Conservation (phyloP, 495 filamentous ascomycete genomes). For the Lasiosphaeria miniovina region DNA sequence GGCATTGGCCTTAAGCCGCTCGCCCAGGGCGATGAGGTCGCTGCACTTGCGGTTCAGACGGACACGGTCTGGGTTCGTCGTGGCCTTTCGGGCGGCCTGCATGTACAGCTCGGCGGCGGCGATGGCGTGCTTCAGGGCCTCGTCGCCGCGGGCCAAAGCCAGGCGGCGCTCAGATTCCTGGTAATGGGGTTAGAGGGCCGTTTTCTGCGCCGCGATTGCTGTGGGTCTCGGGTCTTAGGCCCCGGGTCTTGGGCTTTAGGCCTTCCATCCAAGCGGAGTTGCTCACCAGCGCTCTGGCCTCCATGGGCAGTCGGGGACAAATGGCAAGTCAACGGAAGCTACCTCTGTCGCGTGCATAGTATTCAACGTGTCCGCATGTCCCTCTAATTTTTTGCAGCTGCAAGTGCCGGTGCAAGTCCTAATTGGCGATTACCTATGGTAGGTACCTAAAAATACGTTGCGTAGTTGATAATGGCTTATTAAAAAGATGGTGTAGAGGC, state of each 20-base stretch:
- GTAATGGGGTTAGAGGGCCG: constrained; percentile 17
- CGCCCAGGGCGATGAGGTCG: constrained; percentile 63
- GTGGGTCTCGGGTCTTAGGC: too few species aligned
- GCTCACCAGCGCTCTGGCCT: constrained; percentile 41
- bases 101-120: constrained; percentile 74
- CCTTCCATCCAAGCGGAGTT: neutral
- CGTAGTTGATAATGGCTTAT: too few species aligned
- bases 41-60: constrained; percentile 63
- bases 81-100: constrained; percentile 59
- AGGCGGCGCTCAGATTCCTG: constrained; percentile 63
- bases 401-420: too few species aligned
- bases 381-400: too few species aligned
- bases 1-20: constrained; percentile 61
- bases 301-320: constrained; percentile 20
- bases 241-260: too few species aligned
- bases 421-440: too few species aligned
- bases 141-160: constrained; percentile 52
- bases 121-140: constrained; percentile 71
- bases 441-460: too few species aligned
- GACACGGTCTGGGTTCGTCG: constrained; percentile 52
- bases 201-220: too few species aligned
- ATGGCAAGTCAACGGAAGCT: neutral
- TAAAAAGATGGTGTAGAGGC: too few species aligned
- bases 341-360: constrained; percentile 12
- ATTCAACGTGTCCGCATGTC: neutral